Conservation (phyloP, 2,329 filamentous ascomycete genomes). For the Pseudopyrenochaeta lycopersici region DNA sequence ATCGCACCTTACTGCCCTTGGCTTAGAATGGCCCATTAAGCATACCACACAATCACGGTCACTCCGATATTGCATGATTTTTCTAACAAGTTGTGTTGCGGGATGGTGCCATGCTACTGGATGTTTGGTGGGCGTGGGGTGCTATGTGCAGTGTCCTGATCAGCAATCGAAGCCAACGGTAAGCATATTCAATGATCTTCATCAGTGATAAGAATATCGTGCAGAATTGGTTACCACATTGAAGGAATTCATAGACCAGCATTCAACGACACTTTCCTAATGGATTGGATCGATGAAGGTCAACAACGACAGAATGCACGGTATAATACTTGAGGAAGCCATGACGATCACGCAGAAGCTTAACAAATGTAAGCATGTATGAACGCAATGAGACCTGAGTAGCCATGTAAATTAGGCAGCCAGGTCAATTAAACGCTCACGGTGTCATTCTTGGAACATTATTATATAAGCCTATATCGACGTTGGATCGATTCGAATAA, state of each 20-base stretch:
- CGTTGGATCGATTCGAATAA: slow-evolving; percentile 47
- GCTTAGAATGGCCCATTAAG: neutral
- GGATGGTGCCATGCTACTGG: neutral
- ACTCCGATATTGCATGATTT: neutral
- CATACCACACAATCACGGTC: neutral
- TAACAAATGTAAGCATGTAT: slow-evolving; percentile 28
- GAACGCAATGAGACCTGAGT: slow-evolving; percentile 50
- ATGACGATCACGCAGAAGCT: neutral
- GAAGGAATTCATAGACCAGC: too few species aligned
- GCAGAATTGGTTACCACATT: too few species aligned
- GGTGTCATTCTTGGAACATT: slow-evolving; percentile 48
- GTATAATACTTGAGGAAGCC: too few species aligned
- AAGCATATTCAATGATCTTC: too few species aligned
- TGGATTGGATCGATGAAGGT: too few species aligned
- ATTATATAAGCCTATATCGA: slow-evolving; percentile 50
- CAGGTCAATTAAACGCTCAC: slow-evolving; percentile 52
- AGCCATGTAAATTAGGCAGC: slow-evolving; percentile 42
- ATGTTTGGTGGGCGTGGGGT: neutral
- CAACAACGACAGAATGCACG: too few species aligned
- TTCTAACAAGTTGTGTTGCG: neutral
- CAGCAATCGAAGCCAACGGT: neutral
- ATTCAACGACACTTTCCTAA: too few species aligned
- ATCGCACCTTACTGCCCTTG: neutral
- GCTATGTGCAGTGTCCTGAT: neutral
- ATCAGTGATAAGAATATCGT: too few species aligned